Base-by-base conservation (phyloP, 768 basidiomycete species). In the Chalciporus pseudorubinellus region DNA sequence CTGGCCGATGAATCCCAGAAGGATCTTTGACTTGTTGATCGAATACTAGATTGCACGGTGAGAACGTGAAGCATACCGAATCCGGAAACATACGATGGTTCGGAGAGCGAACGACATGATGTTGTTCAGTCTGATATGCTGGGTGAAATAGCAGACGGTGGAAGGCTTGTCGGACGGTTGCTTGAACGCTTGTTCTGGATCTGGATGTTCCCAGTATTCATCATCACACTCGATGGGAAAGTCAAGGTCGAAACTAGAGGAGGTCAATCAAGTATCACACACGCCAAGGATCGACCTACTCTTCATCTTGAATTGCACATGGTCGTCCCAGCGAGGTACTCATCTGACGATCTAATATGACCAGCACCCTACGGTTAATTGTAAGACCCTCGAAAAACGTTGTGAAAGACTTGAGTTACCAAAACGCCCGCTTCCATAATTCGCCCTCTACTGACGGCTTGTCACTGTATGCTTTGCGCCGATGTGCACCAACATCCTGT, bases 191-290 rank as follows among this genome's bases (percentile, higher is more conserved):
- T 71, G 67, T 12, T 71, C 71, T 0, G 76, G 73, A 46, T 79
- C 78, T 19, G 66, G 72, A 42, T 71, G 71, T 16, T 79, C 74
- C 83, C 84, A 86, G 51, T 79, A 85, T 44, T 86, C 83, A 59
- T 87, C 86, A 48, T 87, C 85, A 18, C 84, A 83, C 12, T 84
- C 82, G 2, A 84, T 69, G 1, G 85, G 84, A 12, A 77, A 72
- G 19, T 82, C 83, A 16, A 80, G 71, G 48, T 87, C 84, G 51
- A 80, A 82, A 55, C 85, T 85, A 39, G 38, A 13, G 44, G n/a
- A 44, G 6, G 19, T 58, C 3, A 20, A 45, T 39, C 18, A 41
- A 31, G 52, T 21, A 19, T 21, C 16, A 20, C 3, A 24, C 12
- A 38, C 24, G 19, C n/a, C 3, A 18, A 44, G 20, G 38, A 49